phyloP scores from a whole-genome alignment of 78 protist species.

The Creolimax fragrantissima region DNA sequence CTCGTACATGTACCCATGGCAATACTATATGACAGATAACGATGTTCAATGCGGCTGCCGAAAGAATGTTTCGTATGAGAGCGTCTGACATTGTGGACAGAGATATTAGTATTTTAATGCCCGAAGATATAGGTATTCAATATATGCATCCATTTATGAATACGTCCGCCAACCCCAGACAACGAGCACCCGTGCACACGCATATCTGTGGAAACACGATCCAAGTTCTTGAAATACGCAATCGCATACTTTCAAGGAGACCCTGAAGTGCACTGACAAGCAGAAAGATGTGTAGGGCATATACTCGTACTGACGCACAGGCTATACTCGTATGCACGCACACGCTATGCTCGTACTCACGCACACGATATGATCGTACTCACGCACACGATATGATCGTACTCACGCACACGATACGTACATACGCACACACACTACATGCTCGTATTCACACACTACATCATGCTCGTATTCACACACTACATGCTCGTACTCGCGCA shows the following conservation, averaged over 20 bases:
- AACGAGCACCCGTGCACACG: too few species aligned
- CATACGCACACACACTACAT: not conserved
- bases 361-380: not conserved
- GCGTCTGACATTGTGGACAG: not conserved
- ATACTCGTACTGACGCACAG: too few species aligned
- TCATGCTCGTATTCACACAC: not conserved
- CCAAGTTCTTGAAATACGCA: too few species aligned
- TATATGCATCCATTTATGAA: not conserved
- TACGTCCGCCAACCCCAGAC: too few species aligned
- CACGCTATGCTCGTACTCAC: not conserved
- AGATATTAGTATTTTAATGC: not conserved
- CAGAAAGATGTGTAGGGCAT: too few species aligned
- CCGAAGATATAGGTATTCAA: not conserved
- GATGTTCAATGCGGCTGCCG: not conserved
- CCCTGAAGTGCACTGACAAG: too few species aligned
- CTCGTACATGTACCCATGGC: too few species aligned
- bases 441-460: not conserved
- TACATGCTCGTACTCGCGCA: not conserved
- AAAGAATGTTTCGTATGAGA: not conserved
- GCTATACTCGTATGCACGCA: too few species aligned
- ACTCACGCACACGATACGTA: too few species aligned
- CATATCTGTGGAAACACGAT: too few species aligned
- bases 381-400: too few species aligned
- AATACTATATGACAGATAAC: not conserved
- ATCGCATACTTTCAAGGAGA: too few species aligned